Base-by-base conservation (phyloP, 1,284 basidiomycete genomes). In the Porodaedalea pini region DNA sequence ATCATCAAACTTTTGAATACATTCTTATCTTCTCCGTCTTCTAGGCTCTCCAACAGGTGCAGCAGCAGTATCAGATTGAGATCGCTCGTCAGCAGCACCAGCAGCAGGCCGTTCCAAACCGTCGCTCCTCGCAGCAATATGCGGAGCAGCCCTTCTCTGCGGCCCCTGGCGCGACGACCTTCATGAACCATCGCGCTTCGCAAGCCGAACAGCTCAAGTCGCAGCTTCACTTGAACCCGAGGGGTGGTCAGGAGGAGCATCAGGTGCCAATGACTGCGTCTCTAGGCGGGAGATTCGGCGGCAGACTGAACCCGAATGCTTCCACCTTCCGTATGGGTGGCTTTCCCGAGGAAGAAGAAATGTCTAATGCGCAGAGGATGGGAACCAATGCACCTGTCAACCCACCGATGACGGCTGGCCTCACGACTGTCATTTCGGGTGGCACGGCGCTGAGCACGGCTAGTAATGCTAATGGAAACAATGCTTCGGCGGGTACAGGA, bases 181-280 rank as follows among this genome's bases (percentile, higher is more conserved):
- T 90, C 66, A 85, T 85, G 64, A 71, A 78, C 65, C 85, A 86
- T 60, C 85, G 86, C 59, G 74, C 79, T 44, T 83, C 75, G 61
- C 86, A 88, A 65, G 80, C 78, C 11, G 85, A 90, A 55, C 77
- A 82, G 57, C 72, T 84, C 48, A 79, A 79, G 51, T 72, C 79
- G 36, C 85, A 85, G 67, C 74, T 85, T 36, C 56, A 55, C 23
- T 48, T 61, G 21, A 60, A 60, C 11, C 57, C 53, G 34, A 78
- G 80, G 40, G 70, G 80, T 56, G 70, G 60, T 37, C 63, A 65
- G 13, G 78, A 80, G 51, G 83, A 87, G 31, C 70, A 73, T 17
- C 79, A 81, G 61, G 75, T 83, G 54, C 88, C 89, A 48, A 89
- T 89, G 89, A 88, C 88, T 39, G 88, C 90, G 49, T 79, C 84